Conservation (phyloP, 352 stramenopile species). For the Globisporangium polare region DNA sequence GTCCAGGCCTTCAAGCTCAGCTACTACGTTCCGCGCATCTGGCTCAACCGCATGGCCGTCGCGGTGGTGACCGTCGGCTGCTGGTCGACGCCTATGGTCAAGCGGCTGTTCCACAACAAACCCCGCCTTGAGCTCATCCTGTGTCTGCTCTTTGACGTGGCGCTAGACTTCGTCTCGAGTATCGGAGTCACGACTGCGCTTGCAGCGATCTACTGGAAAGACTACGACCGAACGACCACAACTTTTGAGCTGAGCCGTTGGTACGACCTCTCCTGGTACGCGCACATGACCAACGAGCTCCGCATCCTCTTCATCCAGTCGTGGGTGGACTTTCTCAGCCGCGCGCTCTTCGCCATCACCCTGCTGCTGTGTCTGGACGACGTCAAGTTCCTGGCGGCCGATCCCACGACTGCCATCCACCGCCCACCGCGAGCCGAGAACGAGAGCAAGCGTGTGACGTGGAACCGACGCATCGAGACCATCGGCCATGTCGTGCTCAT, state of each 20-base stretch:
- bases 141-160: slow-evolving; percentile 23
- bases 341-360: slow-evolving; percentile 18
- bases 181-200: slow-evolving; percentile 28
- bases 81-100: slow-evolving; percentile 31
- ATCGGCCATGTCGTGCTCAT: slow-evolving; percentile 21
- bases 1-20: slow-evolving; percentile 21
- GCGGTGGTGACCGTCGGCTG: slow-evolving; percentile 27
- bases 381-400: slow-evolving; percentile 20
- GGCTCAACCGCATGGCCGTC: slow-evolving; percentile 26
- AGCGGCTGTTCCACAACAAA: slow-evolving; percentile 12
- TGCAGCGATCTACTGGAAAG: slow-evolving; percentile 15
- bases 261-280: slow-evolving; percentile 39
- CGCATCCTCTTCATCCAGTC: slow-evolving; percentile 27
- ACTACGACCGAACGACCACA: slow-evolving; percentile 16
- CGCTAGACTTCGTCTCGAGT: slow-evolving; percentile 37
- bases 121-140: slow-evolving; percentile 24
- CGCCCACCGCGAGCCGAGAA: background rate
- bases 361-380: slow-evolving; percentile 19
- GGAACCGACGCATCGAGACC: slow-evolving; percentile 9
- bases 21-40: slow-evolving; percentile 17
- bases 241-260: slow-evolving; percentile 22
- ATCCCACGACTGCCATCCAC: slow-evolving; percentile 4
- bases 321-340: slow-evolving; percentile 19
- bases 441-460: background rate
- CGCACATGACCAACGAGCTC: slow-evolving; percentile 42